Evolutionary conservation across 2,329 filamentous ascomycete genomes (phyloP).

Genomic region (Immersiporthe knoxdaviesiana): DNA sequence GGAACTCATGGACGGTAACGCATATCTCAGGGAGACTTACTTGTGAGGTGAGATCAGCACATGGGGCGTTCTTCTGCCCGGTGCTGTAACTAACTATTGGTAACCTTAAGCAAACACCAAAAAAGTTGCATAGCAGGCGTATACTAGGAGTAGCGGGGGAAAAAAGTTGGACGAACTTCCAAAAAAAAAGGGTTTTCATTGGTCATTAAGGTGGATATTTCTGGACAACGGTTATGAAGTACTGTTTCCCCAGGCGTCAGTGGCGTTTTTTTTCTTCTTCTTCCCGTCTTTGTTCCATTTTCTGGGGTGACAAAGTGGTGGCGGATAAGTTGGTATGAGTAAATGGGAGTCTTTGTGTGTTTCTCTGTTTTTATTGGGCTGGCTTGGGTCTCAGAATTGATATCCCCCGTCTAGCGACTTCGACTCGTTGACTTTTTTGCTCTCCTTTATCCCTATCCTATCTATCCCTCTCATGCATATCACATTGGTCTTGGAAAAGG

Average conservation of each 20-base stretch:
- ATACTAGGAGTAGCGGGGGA: not conserved
- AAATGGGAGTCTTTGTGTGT: not conserved
- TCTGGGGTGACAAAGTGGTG: not conserved
- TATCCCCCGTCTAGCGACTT: not conserved
- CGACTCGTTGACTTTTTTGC: not conserved
- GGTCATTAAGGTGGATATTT: not conserved
- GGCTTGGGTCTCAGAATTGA: not conserved
- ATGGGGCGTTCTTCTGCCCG: not conserved
- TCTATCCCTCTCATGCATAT: not conserved
- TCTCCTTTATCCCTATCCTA: too few species aligned
- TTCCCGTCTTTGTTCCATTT: too few species aligned
- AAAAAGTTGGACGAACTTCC: not conserved
- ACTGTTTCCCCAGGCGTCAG: not conserved
- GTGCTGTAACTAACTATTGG: not conserved
- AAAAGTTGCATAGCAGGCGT: not conserved
- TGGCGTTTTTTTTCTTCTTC: too few species aligned
- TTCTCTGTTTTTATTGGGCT: not conserved
- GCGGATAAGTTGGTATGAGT: not conserved
- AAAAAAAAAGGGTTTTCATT: not conserved
- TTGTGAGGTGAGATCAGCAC: not conserved
- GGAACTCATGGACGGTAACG: constrained; percentile 70
- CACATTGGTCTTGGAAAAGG: not conserved
- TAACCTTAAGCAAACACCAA: not conserved
- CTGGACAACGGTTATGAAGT: not conserved
- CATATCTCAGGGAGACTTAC: constrained; percentile 50